These are phyloP conservation scores for Synchytrium microbalum DNA, from an alignment of 371 early-diverging fungal genomes.

Conservation along the genomic window DNA sequence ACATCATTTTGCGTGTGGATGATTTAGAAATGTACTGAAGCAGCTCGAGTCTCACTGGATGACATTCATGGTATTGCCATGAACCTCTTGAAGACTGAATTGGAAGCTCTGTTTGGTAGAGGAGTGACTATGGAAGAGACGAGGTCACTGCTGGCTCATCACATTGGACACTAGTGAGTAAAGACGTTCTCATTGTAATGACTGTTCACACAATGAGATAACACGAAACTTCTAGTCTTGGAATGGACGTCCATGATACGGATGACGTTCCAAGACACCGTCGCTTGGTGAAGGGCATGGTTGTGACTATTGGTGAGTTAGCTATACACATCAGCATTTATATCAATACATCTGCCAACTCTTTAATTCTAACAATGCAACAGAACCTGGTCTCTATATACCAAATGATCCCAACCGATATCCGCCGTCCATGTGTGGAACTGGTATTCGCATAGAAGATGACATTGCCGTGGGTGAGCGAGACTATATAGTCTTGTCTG, in stretches of 20 bases:
- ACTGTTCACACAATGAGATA: neutral
- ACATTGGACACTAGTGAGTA: slow-evolving; percentile 1
- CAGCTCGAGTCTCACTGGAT: slow-evolving; percentile 62
- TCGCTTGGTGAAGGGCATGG: slow-evolving; percentile 70
- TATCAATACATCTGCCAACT: neutral
- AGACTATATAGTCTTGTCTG: slow-evolving; percentile 60
- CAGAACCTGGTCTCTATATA: slow-evolving; percentile 91
- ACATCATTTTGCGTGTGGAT: slow-evolving; percentile 2
- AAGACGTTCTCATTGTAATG: neutral
- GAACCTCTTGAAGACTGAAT: slow-evolving; percentile 26
- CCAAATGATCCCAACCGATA: slow-evolving; percentile 53
- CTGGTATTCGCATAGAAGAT: slow-evolving; percentile 95
- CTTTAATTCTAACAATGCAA: neutral
- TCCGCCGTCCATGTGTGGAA: slow-evolving; percentile 77
- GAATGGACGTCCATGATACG: slow-evolving; percentile 91
- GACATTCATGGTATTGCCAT: slow-evolving; percentile 56
- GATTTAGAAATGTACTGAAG: slow-evolving; percentile 54
- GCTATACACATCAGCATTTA: neutral
- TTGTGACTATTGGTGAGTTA: slow-evolving; percentile 74
- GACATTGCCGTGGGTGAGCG: slow-evolving; percentile 62
- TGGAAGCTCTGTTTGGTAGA: slow-evolving; percentile 21
- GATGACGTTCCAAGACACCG: slow-evolving; percentile 61
- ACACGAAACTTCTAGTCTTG: slow-evolving; percentile 62
- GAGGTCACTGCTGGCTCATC: neutral
- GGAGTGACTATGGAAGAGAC: neutral